Evolutionary conservation across 192 early-diverging fungal species (phyloP).

Genomic region (Linnemannia schmuckeri): DNA sequence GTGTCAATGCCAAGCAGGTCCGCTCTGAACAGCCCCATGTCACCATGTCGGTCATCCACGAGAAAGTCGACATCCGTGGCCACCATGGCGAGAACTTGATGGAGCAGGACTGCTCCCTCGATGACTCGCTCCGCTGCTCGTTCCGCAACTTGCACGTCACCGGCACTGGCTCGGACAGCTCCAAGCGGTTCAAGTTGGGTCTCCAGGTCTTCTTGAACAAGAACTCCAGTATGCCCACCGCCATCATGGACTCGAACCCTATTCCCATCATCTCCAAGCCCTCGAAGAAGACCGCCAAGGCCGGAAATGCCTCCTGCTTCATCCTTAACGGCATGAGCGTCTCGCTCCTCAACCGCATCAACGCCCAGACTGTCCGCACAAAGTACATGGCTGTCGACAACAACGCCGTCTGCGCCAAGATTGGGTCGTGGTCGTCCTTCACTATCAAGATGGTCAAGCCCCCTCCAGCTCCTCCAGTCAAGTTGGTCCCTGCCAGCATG

Average conservation of each 20-base stretch:
- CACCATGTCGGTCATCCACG: conserved; percentile 73
- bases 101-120: conserved; percentile 56
- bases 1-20: conserved; percentile 60
- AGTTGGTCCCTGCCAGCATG: conserved; percentile 31
- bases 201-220: conserved; percentile 70
- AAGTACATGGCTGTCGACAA: conserved; percentile 82
- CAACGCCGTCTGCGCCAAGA: conserved; percentile 71
- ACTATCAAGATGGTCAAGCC: conserved; percentile 64
- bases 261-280: conserved; percentile 94
- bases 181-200: conserved; percentile 81
- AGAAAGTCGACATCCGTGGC: conserved; percentile 65
- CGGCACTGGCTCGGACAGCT: conserved; percentile 76
- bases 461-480: conserved; percentile 40
- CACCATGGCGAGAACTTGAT: conserved; percentile 59
- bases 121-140: conserved; percentile 68
- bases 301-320: conserved; percentile 80
- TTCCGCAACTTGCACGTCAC: conserved; percentile 86
- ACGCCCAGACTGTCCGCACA: conserved; percentile 91
- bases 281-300: conserved; percentile 91
- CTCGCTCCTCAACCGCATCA: conserved; percentile 91
- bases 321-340: conserved; percentile 84
- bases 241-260: conserved; percentile 77
- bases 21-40: conserved; percentile 66
- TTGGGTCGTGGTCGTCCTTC: conserved; percentile 74
- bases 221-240: conserved; percentile 59